Conservation (phyloP, 352 stramenopile genomes). For the Thalassiosira gravida region DNA sequence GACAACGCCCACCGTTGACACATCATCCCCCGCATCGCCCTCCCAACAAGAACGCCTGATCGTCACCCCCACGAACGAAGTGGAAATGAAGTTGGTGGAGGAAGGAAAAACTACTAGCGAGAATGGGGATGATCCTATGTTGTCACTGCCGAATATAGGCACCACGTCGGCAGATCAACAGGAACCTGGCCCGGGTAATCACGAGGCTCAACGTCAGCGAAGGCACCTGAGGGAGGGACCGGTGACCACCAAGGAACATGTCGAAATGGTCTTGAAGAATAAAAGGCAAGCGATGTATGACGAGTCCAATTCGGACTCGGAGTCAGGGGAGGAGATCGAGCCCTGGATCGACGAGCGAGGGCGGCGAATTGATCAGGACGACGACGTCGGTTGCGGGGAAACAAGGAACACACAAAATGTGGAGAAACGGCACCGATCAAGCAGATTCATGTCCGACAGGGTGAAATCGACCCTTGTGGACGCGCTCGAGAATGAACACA, state of each 20-base stretch:
- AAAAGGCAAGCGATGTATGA: no score
- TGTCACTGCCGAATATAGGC: no score
- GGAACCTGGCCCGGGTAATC: conserved; percentile 1
- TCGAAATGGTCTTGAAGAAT: conserved; percentile 6
- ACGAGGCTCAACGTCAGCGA: conserved; percentile 16
- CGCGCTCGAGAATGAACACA: background rate
- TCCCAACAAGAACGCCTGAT: conserved; percentile 22
- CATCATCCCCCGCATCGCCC: background rate
- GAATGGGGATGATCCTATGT: no score
- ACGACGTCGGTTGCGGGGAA: no score
- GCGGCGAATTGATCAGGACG: no score
- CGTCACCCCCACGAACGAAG: conserved; percentile 12
- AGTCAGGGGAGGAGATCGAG: no score
- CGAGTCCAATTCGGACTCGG: no score
- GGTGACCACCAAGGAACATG: background rate
- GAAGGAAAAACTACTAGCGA: background rate
- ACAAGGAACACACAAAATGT: no score
- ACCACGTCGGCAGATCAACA: no score
- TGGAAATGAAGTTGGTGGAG: conserved; percentile 19
- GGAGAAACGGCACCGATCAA: background rate
- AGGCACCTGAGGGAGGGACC: conserved; percentile 14
- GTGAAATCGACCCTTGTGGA: conserved; percentile 5
- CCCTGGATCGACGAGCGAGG: no score
- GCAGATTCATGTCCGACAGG: conserved; percentile 3
- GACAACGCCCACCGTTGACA: background rate